These are phyloP conservation scores for Ceratocystis colombiana DNA, from an alignment of 2,329 filamentous ascomycete genomes.

Conservation along the genomic window DNA sequence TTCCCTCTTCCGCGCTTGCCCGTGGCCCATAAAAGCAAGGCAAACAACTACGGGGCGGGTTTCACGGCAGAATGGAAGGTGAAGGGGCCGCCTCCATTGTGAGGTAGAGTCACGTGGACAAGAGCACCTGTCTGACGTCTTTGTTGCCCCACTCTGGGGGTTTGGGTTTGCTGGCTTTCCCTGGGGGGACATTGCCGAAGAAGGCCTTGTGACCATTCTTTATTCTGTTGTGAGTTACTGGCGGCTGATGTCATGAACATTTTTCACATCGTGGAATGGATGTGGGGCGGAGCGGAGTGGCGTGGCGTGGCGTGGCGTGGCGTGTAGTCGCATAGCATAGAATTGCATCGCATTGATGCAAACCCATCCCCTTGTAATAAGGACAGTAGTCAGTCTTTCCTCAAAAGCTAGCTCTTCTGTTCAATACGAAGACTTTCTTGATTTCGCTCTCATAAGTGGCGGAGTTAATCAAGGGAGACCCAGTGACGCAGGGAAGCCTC, in stretches of 20 bases:
- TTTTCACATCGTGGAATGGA: not conserved
- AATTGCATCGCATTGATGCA: too few species aligned
- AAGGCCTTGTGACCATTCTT: not conserved
- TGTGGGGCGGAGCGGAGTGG: not conserved
- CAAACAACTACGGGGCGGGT: too few species aligned
- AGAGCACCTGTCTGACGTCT: not conserved
- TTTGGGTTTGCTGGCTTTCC: not conserved
- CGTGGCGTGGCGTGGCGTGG: not conserved
- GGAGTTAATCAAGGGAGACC: not conserved
- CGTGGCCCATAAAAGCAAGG: too few species aligned
- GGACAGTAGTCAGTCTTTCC: too few species aligned
- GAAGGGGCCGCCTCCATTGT: not conserved
- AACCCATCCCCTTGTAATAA: too few species aligned
- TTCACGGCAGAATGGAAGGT: slow-evolving; percentile 6
- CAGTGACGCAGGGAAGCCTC: not conserved
- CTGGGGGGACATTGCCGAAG: not conserved
- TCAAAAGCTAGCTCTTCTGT: not conserved
- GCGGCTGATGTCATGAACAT: too few species aligned
- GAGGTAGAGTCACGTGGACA: slow-evolving; percentile 8
- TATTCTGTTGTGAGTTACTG: too few species aligned
- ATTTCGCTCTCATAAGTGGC: not conserved
- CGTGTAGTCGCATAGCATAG: not conserved
- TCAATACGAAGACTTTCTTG: not conserved
- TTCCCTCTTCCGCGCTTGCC: too few species aligned
- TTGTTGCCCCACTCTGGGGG: not conserved